Conservation (phyloP, 371 early-diverging fungal genomes). For the Mortierella sp. region DNA sequence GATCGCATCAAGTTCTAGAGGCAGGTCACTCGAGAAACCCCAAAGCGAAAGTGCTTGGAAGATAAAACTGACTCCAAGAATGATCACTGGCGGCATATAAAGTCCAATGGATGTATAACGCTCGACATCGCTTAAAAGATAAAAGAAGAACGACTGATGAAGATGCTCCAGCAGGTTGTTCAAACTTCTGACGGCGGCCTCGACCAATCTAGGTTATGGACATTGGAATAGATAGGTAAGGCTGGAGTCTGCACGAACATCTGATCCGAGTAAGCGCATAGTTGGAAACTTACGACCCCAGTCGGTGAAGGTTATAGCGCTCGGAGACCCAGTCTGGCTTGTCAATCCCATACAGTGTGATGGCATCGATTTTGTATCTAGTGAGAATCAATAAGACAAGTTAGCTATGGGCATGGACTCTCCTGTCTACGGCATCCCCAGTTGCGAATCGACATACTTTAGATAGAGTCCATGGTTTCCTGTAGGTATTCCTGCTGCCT, state of each 20-base stretch:
- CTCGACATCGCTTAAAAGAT: slow-evolving; percentile 80
- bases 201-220: slow-evolving; percentile 69
- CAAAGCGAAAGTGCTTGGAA: slow-evolving; percentile 67
- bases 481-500: slow-evolving; percentile 76
- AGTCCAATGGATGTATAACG: slow-evolving; percentile 89
- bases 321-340: slow-evolving; percentile 54
- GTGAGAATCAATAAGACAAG: neutral
- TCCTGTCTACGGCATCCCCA: neutral
- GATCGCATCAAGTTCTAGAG: slow-evolving; percentile 25
- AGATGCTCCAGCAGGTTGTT: slow-evolving; percentile 95
- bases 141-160: slow-evolving; percentile 97
- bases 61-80: slow-evolving; percentile 74
- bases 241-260: too few species aligned
- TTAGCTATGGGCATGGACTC: neutral
- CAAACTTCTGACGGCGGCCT: slow-evolving; percentile 85
- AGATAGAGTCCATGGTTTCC: slow-evolving; percentile 80
- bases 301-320: slow-evolving; percentile 63
- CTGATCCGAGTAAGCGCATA: neutral
- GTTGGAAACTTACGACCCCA: slow-evolving; percentile 68
- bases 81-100: slow-evolving; percentile 86
- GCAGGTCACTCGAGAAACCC: slow-evolving; percentile 50
- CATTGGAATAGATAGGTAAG: too few species aligned
- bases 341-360: slow-evolving; percentile 75
- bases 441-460: slow-evolving; percentile 45
- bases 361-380: slow-evolving; percentile 87